Evolutionary conservation across 331 rosid species (phyloP).

Genomic region (Erythrophleum ivorense): DNA sequence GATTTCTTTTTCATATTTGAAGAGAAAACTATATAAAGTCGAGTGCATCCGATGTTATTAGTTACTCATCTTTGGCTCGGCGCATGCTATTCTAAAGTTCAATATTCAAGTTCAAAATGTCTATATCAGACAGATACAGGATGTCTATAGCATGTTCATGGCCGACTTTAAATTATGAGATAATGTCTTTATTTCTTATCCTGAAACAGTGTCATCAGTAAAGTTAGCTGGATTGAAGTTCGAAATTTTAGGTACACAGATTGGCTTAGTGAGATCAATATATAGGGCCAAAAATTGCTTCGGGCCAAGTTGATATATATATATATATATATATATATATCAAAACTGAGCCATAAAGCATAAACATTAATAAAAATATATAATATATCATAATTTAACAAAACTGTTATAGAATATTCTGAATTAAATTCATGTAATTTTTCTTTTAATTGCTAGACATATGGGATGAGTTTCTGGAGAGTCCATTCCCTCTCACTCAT

Average conservation of each 20-base stretch:
- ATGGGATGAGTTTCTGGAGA: no score
- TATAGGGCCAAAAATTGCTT: not conserved
- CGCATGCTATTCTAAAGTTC: not conserved
- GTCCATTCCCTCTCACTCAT: no score
- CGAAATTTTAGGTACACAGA: not conserved
- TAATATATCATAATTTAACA: no score
- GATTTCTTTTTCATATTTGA: constrained; percentile 15
- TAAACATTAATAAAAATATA: no score
- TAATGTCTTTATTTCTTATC: not conserved
- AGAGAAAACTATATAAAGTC: not conserved
- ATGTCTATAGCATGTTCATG: constrained; percentile 5
- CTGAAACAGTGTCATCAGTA: not conserved
- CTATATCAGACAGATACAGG: constrained; percentile 7
- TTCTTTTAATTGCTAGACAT: no score
- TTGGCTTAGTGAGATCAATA: not conserved
- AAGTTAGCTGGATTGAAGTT: not conserved
- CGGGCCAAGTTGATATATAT: no score
- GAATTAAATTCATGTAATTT: no score
- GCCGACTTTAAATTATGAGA: not conserved
- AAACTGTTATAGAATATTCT: no score
- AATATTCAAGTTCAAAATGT: not conserved
- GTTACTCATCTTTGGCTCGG: not conserved
- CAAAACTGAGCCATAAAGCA: not conserved
- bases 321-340: no score
- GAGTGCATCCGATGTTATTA: not conserved